Evolutionary conservation across 1,139 yeast genomes (phyloP), one percentile per base, ranked within the genome.

Genomic region (Zygosaccharomyces sapae): DNA sequence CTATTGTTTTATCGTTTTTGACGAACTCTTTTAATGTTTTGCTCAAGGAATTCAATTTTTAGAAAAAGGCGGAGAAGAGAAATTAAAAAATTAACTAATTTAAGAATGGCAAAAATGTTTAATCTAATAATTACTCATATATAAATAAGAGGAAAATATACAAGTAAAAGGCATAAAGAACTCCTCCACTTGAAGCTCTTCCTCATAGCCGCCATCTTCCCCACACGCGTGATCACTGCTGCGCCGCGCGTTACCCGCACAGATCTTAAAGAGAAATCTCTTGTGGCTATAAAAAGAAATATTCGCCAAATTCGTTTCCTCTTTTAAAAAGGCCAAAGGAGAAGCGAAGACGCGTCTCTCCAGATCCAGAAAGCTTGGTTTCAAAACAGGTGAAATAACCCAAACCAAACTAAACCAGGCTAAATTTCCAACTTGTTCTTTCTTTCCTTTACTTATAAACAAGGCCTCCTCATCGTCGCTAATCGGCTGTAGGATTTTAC

Each of bases 301-400:
- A 27, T 10, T 10, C 31, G 31, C 31, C 31, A 27, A 27, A 10
- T 27, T 9, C n/a, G 9, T 10, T 27, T 24, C 9, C 9, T 24
- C 12, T 9, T 27, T 27, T 12, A 10, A 27, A 27, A 27, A 27
- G 31, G 31, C n/a, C 31, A 27, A 9, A 10, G 12, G n/a, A 9
- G n/a, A 27, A 27, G n/a, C 9, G 13, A 9, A 8, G 12, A 27
- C 31, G 31, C 31, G 31, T 27, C 31, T 10, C 31, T 27, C 31
- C 40, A 37, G 40, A 37, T 37, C 40, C 31, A 19, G 40, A 30
- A 37, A 37, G 12, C 31, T 12, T 10, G 31, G 31, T 27, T 27
- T 27, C 31, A 12, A 27, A 27, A 27, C 31, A 27, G 31, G 31
- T 12, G 31, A 27, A 27, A 27, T 27, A 27, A 16, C 16, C 16